Conservation (phyloP, 2,329 filamentous ascomycete species). For the Ophioceras dolichostomum region DNA sequence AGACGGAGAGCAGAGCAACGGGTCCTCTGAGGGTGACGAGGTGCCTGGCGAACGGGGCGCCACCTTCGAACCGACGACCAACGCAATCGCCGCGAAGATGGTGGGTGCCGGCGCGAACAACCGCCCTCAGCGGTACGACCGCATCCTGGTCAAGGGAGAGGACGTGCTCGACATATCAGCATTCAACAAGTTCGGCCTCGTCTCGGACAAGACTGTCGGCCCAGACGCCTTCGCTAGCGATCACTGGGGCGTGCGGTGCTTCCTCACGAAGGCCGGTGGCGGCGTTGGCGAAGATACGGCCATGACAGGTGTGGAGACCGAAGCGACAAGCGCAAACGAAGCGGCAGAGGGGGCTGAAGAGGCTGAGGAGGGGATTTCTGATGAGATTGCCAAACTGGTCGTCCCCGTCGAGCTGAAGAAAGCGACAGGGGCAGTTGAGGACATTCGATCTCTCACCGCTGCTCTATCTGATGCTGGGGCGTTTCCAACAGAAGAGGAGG, state of each 20-base stretch:
- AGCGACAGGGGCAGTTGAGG: constrained; percentile 17
- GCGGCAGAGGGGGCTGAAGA: neutral
- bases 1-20: constrained; percentile 10
- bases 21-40: constrained; percentile 15
- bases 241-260: constrained; percentile 44
- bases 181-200: constrained; percentile 48
- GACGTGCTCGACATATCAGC: constrained; percentile 23
- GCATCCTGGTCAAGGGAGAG: constrained; percentile 40
- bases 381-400: constrained; percentile 12
- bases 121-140: constrained; percentile 53
- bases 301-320: neutral
- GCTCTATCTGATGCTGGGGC: constrained; percentile 23
- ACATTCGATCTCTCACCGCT: constrained; percentile 20
- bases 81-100: constrained; percentile 39
- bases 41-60: constrained; percentile 51
- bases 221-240: constrained; percentile 30
- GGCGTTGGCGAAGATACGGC: neutral
- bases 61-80: constrained; percentile 49
- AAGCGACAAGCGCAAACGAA: too few species aligned
- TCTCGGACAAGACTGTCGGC: constrained; percentile 6
- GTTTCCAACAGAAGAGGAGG: constrained; percentile 35
- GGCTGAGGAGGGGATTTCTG: constrained; percentile 4
- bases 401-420: constrained; percentile 20
- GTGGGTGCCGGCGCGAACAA: constrained; percentile 33
- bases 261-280: constrained; percentile 17